These are phyloP conservation scores for Boletus smithii DNA, from an alignment of 1,284 basidiomycete species.

Conservation along the genomic window DNA sequence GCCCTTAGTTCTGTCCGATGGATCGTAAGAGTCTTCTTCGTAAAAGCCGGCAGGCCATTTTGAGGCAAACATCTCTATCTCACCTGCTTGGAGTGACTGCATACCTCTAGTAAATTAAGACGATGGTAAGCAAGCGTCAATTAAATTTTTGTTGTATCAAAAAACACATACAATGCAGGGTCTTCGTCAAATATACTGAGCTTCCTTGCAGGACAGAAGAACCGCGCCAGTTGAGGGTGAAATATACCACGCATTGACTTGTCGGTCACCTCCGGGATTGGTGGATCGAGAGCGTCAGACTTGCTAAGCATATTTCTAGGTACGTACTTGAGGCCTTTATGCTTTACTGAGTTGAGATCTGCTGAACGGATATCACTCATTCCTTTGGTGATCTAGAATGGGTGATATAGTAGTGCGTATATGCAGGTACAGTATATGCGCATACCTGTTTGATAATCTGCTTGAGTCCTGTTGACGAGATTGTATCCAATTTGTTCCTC, in stretches of 20 bases:
- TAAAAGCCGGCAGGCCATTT: background rate
- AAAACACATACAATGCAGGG: background rate
- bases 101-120: background rate
- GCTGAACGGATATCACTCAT: background rate
- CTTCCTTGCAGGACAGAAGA: background rate
- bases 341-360: background rate
- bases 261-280: background rate
- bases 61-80: background rate
- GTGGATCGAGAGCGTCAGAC: background rate
- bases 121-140: no score
- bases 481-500: background rate
- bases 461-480: background rate
- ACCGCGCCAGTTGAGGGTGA: background rate
- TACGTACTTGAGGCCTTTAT: background rate
- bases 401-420: no score
- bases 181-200: background rate
- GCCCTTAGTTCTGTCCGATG: background rate
- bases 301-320: background rate
- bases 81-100: background rate
- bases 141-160: no score
- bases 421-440: no score
- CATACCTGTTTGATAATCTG: background rate
- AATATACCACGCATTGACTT: conserved; percentile 1
- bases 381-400: background rate
- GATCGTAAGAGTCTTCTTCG: background rate